These are phyloP conservation scores for Paecilomyces formosus DNA, from an alignment of 2,329 filamentous ascomycete genomes.

Conservation along the genomic window DNA sequence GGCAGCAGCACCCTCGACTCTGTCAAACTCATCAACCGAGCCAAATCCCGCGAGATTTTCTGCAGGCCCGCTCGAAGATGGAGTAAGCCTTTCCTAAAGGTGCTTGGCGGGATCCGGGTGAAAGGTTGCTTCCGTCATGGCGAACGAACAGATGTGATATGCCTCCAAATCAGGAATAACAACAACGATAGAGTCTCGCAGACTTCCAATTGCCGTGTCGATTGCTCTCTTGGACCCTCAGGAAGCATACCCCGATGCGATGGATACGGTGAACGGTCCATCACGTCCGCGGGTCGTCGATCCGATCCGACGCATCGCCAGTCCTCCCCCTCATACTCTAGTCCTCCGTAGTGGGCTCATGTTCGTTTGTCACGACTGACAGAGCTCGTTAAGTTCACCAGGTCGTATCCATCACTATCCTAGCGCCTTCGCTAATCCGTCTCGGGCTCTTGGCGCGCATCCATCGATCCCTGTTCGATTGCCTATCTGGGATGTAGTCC, in stretches of 20 bases:
- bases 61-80: neutral
- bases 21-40: neutral
- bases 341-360: neutral
- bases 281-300: constrained; percentile 25
- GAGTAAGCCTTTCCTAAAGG: neutral
- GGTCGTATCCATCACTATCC: neutral
- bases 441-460: constrained; percentile 13
- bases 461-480: constrained; percentile 3
- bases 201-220: neutral
- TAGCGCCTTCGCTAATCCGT: constrained; percentile 9
- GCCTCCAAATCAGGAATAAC: neutral
- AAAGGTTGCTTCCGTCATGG: neutral
- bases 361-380: neutral
- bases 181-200: neutral
- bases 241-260: neutral
- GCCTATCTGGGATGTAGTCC: neutral
- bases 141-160: neutral
- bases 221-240: neutral
- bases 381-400: neutral
- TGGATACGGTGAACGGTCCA: neutral
- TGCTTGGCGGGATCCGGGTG: constrained; percentile 7
- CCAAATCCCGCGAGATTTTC: neutral
- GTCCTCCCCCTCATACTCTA: neutral
- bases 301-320: neutral
- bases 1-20: neutral